Evolutionary conservation across 345 rosid genomes (phyloP).

Genomic region (Nephelium lappaceum): DNA sequence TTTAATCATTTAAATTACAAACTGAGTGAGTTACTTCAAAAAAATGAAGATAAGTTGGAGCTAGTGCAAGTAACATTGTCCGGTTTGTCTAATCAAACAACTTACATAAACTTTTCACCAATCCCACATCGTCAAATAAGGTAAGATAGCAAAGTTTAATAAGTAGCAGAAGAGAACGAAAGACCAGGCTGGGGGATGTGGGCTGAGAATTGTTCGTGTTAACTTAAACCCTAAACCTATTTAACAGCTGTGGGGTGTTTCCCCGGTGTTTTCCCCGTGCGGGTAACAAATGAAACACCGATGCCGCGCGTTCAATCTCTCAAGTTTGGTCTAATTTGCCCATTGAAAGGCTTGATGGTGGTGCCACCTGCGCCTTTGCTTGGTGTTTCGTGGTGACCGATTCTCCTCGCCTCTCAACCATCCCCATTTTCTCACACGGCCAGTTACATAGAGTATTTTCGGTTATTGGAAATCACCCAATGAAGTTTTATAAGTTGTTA

Average conservation of each 20-base stretch:
- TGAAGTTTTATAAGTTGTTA: too few species aligned
- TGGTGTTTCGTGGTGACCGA: not conserved
- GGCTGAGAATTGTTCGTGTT: not conserved
- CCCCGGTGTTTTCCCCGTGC: conserved; percentile 14
- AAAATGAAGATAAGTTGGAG: too few species aligned
- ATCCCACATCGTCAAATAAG: not conserved
- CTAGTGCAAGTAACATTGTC: too few species aligned
- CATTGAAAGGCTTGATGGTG: not conserved
- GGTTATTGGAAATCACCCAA: too few species aligned
- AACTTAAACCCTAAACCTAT: conserved; percentile 14
- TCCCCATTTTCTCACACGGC: not conserved
- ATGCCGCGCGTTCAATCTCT: conserved; percentile 3
- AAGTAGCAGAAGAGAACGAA: accelerated
- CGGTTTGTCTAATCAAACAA: too few species aligned
- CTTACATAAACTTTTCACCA: too few species aligned
- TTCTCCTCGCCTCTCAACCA: conserved; percentile 2
- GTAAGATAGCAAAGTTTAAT: not conserved
- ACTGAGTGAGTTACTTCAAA: too few species aligned
- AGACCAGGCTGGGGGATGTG: not conserved
- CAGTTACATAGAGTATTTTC: too few species aligned
- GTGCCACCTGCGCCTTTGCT: not conserved
- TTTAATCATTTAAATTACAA: too few species aligned
- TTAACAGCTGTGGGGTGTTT: conserved; percentile 2
- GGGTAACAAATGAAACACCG: conserved; percentile 9
- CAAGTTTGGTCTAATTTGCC: not conserved